phyloP scores from a whole-genome alignment of 768 basidiomycete genomes.

The Cystofilobasidium ferigula region DNA sequence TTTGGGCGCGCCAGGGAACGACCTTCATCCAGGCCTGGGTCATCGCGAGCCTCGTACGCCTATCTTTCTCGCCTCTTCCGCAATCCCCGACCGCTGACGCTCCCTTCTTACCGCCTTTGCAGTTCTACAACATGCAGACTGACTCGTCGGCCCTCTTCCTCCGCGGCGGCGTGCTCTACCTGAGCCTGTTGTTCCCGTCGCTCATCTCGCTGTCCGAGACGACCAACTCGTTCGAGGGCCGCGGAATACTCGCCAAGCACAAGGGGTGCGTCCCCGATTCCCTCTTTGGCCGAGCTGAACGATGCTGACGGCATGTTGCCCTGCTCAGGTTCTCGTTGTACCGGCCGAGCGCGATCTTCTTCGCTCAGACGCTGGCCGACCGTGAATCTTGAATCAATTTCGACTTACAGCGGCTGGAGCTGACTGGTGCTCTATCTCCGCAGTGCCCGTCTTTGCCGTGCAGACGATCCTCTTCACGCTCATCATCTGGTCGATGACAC shows the following conservation, averaged over 20 bases:
- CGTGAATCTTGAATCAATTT: conserved; percentile 36
- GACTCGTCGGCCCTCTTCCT: background rate
- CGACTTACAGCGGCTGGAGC: conserved; percentile 17
- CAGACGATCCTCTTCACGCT: conserved; percentile 51
- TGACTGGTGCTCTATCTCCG: too few relatives aligned
- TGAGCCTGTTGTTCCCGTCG: conserved; percentile 2
- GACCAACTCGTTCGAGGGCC: conserved; percentile 15
- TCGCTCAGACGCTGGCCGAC: conserved; percentile 40
- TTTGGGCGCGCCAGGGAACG: conserved; percentile 14
- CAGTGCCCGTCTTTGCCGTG: conserved; percentile 37
- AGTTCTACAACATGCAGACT: background rate
- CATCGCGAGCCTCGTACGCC: conserved; percentile 1
- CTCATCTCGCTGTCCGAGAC: conserved; percentile 17
- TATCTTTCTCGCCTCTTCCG: background rate
- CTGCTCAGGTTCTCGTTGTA: conserved; percentile 40
- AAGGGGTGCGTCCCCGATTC: background rate
- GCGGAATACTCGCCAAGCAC: conserved; percentile 14
- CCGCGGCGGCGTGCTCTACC: conserved; percentile 5
- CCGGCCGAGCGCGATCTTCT: conserved; percentile 40
- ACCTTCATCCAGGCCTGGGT: conserved; percentile 13
- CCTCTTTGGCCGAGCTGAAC: background rate
- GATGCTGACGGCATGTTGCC: too few relatives aligned
- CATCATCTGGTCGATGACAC: conserved; percentile 72
- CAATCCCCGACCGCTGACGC: background rate
- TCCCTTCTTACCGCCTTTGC: too few relatives aligned